These are phyloP conservation scores for Paspalum notatum DNA, from an alignment of 176 grass and related monocot species.

Conservation along the genomic window DNA sequence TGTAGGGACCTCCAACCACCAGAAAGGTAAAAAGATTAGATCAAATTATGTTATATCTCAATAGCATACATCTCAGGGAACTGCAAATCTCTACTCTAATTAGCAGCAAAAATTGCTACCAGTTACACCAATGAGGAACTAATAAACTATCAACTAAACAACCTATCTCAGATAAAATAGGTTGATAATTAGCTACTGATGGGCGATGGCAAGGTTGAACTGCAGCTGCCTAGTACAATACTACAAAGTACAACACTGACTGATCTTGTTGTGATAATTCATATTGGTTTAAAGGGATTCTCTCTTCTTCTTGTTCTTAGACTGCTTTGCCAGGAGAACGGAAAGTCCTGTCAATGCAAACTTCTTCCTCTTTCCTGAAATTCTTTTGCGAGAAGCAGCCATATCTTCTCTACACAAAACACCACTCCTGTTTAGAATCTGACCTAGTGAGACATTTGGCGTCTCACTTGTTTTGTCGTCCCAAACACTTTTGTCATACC, in stretches of 20 bases:
- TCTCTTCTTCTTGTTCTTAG: constrained; percentile 84
- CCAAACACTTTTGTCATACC: constrained; percentile 54
- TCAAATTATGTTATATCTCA: background rate
- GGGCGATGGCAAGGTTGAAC: constrained; percentile 21
- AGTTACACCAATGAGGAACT: background rate
- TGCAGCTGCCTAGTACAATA: constrained; percentile 21
- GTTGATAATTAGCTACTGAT: background rate
- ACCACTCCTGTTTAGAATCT: constrained; percentile 76
- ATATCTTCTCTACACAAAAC: constrained; percentile 38
- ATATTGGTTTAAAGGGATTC: constrained; percentile 47
- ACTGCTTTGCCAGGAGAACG: constrained; percentile 71
- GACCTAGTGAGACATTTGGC: constrained; percentile 68
- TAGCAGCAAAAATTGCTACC: constrained; percentile 27
- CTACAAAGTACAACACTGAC: background rate
- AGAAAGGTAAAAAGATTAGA: no score
- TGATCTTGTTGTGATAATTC: background rate
- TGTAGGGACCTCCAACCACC: no score
- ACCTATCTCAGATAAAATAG: background rate
- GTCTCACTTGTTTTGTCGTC: constrained; percentile 55
- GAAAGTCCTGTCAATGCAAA: constrained; percentile 71
- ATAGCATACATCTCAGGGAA: background rate
- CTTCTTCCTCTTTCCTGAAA: constrained; percentile 76
- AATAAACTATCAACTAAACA: background rate
- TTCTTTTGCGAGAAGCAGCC: constrained; percentile 14
- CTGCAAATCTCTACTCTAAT: constrained; percentile 3